phyloP scores from a whole-genome alignment of 2,329 filamentous ascomycete genomes.

The Verticillium nubilum region DNA sequence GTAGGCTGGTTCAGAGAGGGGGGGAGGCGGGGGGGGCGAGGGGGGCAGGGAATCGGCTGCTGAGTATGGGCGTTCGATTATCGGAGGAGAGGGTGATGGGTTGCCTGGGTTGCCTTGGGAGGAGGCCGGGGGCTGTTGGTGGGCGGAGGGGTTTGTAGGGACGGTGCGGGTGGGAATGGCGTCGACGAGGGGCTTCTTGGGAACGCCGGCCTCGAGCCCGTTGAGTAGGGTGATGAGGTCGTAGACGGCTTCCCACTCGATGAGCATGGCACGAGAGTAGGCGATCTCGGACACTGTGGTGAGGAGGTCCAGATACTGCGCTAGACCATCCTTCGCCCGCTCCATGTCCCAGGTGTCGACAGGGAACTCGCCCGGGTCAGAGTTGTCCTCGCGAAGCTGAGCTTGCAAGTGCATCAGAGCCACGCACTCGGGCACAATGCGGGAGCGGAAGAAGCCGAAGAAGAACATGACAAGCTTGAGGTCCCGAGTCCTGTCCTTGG shows the following conservation, averaged over 20 bases:
- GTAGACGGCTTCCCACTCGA: constrained; percentile 87
- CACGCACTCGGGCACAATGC: constrained; percentile 89
- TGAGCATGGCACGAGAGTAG: constrained; percentile 76
- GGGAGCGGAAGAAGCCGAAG: constrained; percentile 85
- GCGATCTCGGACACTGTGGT: constrained; percentile 82
- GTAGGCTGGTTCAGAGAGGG: constrained; percentile 59
- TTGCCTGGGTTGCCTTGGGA: constrained; percentile 24
- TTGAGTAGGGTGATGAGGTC: constrained; percentile 84
- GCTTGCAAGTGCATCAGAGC: constrained; percentile 93
- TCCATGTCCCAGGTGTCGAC: constrained; percentile 98
- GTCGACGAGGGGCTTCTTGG: constrained; percentile 67
- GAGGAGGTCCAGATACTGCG: constrained; percentile 91
- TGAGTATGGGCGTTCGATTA: constrained; percentile 62
- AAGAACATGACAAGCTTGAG: constrained; percentile 76
- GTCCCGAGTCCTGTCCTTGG: constrained; percentile 50
- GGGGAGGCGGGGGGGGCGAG: constrained; percentile 32
- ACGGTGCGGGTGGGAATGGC: constrained; percentile 15
- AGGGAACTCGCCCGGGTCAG: constrained; percentile 81
- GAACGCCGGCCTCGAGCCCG: constrained; percentile 81
- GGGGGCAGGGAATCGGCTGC: constrained; percentile 15
- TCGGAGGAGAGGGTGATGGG: constrained; percentile 23
- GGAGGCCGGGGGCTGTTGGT: constrained; percentile 18
- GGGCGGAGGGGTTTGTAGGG: constrained; percentile 8
- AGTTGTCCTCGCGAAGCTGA: constrained; percentile 72
- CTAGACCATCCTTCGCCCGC: constrained; percentile 87